Base-by-base conservation (phyloP, 768 basidiomycete genomes). In the Tricholoma terreum region DNA sequence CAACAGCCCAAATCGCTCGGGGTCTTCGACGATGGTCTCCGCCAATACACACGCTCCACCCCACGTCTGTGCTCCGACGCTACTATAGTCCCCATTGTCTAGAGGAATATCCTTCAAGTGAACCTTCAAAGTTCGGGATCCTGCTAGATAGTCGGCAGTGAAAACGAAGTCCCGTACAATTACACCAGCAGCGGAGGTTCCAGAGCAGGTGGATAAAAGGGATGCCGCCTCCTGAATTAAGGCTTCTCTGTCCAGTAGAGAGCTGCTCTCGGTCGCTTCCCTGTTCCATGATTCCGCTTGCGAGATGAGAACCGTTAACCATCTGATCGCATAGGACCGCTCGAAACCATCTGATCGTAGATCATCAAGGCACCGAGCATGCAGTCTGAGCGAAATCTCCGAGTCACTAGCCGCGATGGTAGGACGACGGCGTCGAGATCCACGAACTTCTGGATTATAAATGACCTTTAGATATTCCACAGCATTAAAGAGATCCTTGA, bases 61-160 rank as follows among this genome's bases (percentile, higher is more conserved):
- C 93, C 92, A 95, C 0, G 92, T 94, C 72, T 94, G 92, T 24
- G 90, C 85, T 1, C 92, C 92, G 15, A 92, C 84, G 54, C 85
- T 88, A 11, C 75, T 72, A 60, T 84, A 86, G 61, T 90, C 87
- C n/a, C 78, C 72, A 55, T 89, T 85, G 50, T 85, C 80, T 42
- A 92, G 71, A 1, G 89, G 83, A 1, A 85, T 79, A 67, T 94
- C 92, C 30, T 76, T 84, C 50, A 94, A 63, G 52, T 74, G 66
- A 10, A 89, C 71, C 10, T 71, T 59, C 10, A 79, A 59, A 2
- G 62, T 51, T 48, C 33, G 45, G 15, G 30, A 49, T 57, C 38
- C 43, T 62, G 63, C 6, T 11, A 30, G 35, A 50, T 53, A 49
- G 27, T 63, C 56, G 22, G 64, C 58, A 0, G 63, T 61, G 55